These are phyloP conservation scores for Arxiozyma telluris DNA, from an alignment of 1,139 yeast species.

Conservation along the genomic window DNA sequence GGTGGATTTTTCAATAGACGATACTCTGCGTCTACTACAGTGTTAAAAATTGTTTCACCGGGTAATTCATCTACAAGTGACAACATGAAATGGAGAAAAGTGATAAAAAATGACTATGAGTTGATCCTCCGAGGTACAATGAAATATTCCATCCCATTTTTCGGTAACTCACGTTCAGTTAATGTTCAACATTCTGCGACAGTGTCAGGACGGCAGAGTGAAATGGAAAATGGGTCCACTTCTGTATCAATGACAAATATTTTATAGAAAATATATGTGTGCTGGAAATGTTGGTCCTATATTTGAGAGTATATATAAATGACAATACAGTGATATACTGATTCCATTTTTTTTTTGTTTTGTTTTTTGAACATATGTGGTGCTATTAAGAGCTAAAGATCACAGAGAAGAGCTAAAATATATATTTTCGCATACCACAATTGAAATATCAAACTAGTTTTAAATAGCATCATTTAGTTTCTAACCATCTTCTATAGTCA, in stretches of 20 bases:
- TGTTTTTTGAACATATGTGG: neutral
- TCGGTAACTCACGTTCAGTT: conserved; percentile 45
- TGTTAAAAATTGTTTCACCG: conserved; percentile 64
- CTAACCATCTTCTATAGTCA: too few species aligned
- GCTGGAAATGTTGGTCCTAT: neutral
- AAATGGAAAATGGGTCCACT: neutral
- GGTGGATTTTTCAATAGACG: conserved; percentile 72
- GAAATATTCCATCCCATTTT: conserved; percentile 65
- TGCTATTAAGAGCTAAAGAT: neutral
- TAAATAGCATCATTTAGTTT: too few species aligned
- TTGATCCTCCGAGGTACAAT: conserved; percentile 75
- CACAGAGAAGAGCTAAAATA: neutral
- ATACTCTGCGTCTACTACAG: conserved; percentile 50
- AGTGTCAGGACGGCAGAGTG: conserved; percentile 8
- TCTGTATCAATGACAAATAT: neutral
- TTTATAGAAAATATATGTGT: neutral
- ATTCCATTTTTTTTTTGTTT: too few species aligned
- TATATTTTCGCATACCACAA: too few species aligned
- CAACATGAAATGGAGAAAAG: conserved; percentile 56
- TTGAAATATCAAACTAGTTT: too few species aligned
- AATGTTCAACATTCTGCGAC: conserved; percentile 49
- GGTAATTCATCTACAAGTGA: conserved; percentile 50
- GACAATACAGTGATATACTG: too few species aligned
- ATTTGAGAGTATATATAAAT: neutral
- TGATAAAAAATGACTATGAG: conserved; percentile 78